Evolutionary conservation across 1,139 yeast species (phyloP), one percentile per base, ranked within the genome.

Genomic region (Torulaspora pretoriensis): DNA sequence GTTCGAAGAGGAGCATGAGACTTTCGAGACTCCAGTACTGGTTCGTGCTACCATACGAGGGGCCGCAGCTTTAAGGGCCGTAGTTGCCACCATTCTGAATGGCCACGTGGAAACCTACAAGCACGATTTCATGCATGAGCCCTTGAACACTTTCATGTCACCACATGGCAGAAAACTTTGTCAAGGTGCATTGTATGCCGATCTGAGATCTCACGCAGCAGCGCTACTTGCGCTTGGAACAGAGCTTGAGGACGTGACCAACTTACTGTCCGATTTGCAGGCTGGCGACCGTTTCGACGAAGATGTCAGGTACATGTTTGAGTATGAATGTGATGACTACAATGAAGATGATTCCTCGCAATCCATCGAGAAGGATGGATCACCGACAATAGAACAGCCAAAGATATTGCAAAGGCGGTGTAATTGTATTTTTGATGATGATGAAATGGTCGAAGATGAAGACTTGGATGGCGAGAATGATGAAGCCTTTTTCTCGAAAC

Each of bases 251-350:
- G 80, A 76, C 47, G 70, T 79, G 9, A 77, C 80, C 1, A 80
- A 77, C 43, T 65, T 81, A 9, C 60, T 80, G 45, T 68, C 74
- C 14, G 81, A 78, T 55, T 63, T 81, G 46, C 83, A 78, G 47
- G 78, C 80, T 32, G 80, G 78, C 46, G 92, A 84, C 60, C 68
- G 78, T 43, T 81, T 77, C 52, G 94, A 84, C 58, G 89, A 82
- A 52, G 92, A 84, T 61, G 75, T 83, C 16, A 69, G 75, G 46
- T 84, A 83, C 57, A 80, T 84, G 66, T 83, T 83, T 61, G 88
- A 81, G 44, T 72, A 73, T 55, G 87, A 81, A 52, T 72, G 58
- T 43, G 71, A 67, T 26, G 69, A 69, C 40, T 61, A 57, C 40
- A 55, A 59, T 38, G 64, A 57, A 8, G 65, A 60, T 4, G 54